Evolutionary conservation across 1,284 basidiomycete genomes (phyloP).

Genomic region (Dichomitus squalens): DNA sequence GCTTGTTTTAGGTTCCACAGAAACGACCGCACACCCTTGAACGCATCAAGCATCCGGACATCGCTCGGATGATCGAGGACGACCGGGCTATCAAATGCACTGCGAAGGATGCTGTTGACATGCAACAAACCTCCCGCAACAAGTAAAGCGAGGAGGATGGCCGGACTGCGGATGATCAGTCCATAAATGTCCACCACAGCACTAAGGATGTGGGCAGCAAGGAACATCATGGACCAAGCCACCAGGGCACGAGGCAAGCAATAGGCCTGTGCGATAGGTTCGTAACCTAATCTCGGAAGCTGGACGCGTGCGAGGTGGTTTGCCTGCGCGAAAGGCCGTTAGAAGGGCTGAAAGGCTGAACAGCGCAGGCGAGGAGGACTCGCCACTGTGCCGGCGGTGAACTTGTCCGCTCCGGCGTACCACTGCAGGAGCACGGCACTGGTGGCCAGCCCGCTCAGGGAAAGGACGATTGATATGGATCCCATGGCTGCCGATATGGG

Average conservation of each 20-base stretch:
- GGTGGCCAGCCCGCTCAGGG: conserved; percentile 11
- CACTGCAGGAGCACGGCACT: conserved; percentile 18
- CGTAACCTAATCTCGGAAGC: conserved; percentile 17
- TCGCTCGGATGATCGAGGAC: not conserved
- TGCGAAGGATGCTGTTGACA: conserved; percentile 1
- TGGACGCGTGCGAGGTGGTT: conserved; percentile 18
- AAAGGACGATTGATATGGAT: conserved; percentile 7
- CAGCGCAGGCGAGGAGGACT: not conserved
- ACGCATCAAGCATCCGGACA: not conserved
- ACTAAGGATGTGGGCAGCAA: conserved; percentile 19
- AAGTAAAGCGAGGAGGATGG: conserved; percentile 8
- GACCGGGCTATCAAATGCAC: not conserved
- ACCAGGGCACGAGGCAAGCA: conserved; percentile 25
- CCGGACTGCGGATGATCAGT: conserved; percentile 9
- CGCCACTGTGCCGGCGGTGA: conserved; percentile 22
- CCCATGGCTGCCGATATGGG: conserved; percentile 8
- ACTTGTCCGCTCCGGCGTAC: conserved; percentile 19
- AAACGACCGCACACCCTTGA: not conserved
- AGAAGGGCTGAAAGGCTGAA: not conserved
- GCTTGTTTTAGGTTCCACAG: not conserved
- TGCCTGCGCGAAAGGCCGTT: conserved; percentile 14
- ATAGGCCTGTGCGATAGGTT: conserved; percentile 18
- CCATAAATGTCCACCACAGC: conserved; percentile 15
- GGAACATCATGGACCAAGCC: conserved; percentile 26
- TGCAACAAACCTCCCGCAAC: conserved; percentile 6